These are phyloP conservation scores for Lentinus tigrinus DNA, from an alignment of 768 basidiomycete species.

Conservation along the genomic window DNA sequence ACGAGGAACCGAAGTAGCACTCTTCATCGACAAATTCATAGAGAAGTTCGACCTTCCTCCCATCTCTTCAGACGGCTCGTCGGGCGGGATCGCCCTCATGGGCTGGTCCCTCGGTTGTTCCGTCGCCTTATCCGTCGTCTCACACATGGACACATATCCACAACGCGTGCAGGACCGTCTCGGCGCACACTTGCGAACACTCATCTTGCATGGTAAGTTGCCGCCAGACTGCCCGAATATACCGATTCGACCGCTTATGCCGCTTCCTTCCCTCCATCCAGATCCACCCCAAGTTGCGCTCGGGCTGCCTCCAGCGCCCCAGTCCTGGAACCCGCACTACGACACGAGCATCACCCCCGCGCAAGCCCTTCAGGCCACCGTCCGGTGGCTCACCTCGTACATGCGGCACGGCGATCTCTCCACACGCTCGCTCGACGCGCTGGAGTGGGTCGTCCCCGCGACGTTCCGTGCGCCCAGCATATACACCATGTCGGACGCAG, in stretches of 20 bases:
- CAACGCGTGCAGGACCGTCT: background rate
- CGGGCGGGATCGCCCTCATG: constrained; percentile 6
- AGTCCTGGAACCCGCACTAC: background rate
- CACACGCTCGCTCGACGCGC: background rate
- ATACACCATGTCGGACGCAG: constrained; percentile 1
- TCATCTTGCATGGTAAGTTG: constrained; percentile 1
- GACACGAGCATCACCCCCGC: background rate
- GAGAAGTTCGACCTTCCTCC: background rate
- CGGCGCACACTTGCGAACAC: background rate
- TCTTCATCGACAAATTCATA: constrained; percentile 9
- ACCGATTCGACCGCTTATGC: no score
- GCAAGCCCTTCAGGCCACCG: background rate
- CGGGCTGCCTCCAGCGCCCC: background rate
- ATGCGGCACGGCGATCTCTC: constrained; percentile 10
- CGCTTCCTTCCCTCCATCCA: no score
- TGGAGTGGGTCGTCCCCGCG: background rate
- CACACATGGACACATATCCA: background rate
- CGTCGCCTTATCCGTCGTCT: background rate
- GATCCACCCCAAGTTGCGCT: background rate
- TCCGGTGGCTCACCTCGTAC: constrained; percentile 1
- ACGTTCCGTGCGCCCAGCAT: background rate
- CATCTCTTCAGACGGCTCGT: background rate
- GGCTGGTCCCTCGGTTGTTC: constrained; percentile 6
- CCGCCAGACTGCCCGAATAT: background rate
- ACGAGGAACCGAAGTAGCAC: constrained; percentile 23